Percentiles rank a stretch among this genome's conserved stretches.
phyloP scores from a whole-genome alignment of 2,329 filamentous ascomycete genomes.

The Phaeosphaeria sp. region DNA sequence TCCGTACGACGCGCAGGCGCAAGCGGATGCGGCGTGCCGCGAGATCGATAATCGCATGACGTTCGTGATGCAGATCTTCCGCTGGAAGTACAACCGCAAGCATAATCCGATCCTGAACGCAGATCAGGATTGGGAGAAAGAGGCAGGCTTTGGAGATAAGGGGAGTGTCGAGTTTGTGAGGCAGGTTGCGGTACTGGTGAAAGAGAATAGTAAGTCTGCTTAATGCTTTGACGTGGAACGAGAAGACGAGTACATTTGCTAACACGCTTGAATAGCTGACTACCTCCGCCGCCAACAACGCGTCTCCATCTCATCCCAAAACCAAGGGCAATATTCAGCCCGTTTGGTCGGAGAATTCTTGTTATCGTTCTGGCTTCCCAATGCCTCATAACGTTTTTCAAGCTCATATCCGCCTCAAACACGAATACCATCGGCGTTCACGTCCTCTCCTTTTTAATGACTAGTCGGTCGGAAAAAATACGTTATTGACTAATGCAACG shows the following conservation, averaged over 20 bases:
- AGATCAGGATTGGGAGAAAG: slow-evolving; percentile 49
- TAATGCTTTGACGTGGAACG: background rate
- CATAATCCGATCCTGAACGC: slow-evolving; percentile 47
- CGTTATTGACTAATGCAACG: no score
- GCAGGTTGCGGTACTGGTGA: slow-evolving; percentile 47
- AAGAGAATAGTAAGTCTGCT: slow-evolving; percentile 49
- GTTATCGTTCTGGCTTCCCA: slow-evolving; percentile 44
- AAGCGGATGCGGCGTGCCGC: slow-evolving; percentile 50
- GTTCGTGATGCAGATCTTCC: slow-evolving; percentile 54
- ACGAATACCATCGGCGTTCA: no score
- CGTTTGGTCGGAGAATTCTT: slow-evolving; percentile 54
- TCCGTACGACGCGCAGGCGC: slow-evolving; percentile 31
- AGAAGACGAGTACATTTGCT: slow-evolving; percentile 7
- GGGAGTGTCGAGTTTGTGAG: slow-evolving; percentile 46
- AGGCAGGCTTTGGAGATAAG: slow-evolving; percentile 43
- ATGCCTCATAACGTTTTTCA: slow-evolving; percentile 1
- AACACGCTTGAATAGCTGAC: slow-evolving; percentile 35
- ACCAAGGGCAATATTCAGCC: slow-evolving; percentile 51
- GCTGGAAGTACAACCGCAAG: slow-evolving; percentile 56
- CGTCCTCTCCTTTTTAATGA: no score
- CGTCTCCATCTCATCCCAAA: slow-evolving; percentile 47
- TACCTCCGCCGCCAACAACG: slow-evolving; percentile 47
- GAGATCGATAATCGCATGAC: slow-evolving; percentile 54
- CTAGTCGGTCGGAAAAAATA: no score
- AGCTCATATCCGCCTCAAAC: no score